Evolutionary conservation across 1,284 basidiomycete genomes (phyloP).

Genomic region (Malassezia obtusa): DNA sequence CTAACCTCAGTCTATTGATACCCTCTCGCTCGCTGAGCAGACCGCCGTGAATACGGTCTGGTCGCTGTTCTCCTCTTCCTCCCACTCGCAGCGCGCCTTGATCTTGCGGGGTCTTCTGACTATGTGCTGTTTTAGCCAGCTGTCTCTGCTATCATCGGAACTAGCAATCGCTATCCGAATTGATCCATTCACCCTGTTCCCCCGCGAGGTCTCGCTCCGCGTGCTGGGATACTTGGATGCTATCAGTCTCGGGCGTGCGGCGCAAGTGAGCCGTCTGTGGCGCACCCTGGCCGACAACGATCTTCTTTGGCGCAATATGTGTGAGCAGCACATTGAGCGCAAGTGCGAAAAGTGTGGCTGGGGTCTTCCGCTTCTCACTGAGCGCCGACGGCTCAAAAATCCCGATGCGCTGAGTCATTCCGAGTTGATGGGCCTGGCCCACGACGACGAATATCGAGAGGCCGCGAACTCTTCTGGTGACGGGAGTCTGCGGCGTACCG

Average conservation of each 20-base stretch:
- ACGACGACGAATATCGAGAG: conserved; percentile 5
- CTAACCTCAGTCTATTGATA: conserved; percentile 69
- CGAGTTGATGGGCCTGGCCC: background rate
- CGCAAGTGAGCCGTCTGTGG: conserved; percentile 84
- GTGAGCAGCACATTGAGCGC: conserved; percentile 95
- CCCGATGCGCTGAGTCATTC: background rate
- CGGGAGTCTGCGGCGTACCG: conserved; percentile 37
- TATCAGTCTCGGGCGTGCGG: conserved; percentile 84
- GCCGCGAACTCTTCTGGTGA: conserved; percentile 15
- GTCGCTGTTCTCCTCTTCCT: conserved; percentile 91
- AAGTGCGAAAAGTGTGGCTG: conserved; percentile 96
- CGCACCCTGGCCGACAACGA: conserved; percentile 87
- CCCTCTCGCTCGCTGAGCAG: conserved; percentile 76
- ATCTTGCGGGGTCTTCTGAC: conserved; percentile 94
- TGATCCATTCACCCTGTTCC: conserved; percentile 84
- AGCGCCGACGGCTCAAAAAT: conserved; percentile 56
- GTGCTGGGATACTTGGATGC: conserved; percentile 89
- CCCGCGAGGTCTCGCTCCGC: conserved; percentile 79
- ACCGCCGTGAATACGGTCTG: conserved; percentile 84
- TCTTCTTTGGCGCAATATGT: conserved; percentile 88
- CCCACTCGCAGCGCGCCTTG: conserved; percentile 76
- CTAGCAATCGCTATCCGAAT: conserved; percentile 75
- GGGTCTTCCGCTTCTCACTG: conserved; percentile 77
- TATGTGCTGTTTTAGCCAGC: conserved; percentile 99
- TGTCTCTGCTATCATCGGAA: conserved; percentile 90